Evolutionary conservation across 148 eudicot genomes (phyloP), one percentile per base, ranked within the genome.

Genomic region (Chenopodium formosanum): DNA sequence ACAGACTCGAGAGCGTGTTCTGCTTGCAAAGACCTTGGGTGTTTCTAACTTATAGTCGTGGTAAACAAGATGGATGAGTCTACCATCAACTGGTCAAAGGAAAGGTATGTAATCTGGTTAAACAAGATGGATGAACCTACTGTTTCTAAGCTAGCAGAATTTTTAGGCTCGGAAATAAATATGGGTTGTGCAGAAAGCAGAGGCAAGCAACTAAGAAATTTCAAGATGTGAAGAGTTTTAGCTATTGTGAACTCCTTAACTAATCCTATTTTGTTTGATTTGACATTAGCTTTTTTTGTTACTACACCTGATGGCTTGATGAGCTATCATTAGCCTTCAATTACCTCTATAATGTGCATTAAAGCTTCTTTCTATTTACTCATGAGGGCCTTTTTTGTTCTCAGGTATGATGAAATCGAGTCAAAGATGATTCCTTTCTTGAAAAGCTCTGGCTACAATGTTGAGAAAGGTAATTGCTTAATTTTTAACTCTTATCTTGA

Each of bases 41-140:
- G 99, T 97, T 74, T 85, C 94, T 62, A 97, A 94, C 86, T 97
- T 78, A 78, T 97, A 17, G 93, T 97, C 60, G 99, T 91, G 68
- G 93, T 97, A 37, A 97, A 92, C 88, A 97, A 97, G 82, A 97
- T 94, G 98, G 98, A 94, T 86, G 98, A 94, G 47, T 93, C 98
- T 48, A 94, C 98, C 4, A 98, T 97, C 65, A 86, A 88, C 73
- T 97, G 99, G 99, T 88, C 99, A n/a, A 91, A 94, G 81, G 91
- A 90, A 73, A 94, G 99, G 99, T 97, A 34, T 2, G 29, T 71
- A 4, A 48, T 47, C 19, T 7, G 34, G 4, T 32, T 32, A 32
- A 32, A 32, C 34, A 32, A 32, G 34, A 32, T 32, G 34, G 34
- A 32, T 32, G 34, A 32, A 32, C 34, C 34, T 32, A 32, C 34